Conservation (phyloP, 2,329 filamentous ascomycete species). For the Ophiocordyceps camponoti-floridani region DNA sequence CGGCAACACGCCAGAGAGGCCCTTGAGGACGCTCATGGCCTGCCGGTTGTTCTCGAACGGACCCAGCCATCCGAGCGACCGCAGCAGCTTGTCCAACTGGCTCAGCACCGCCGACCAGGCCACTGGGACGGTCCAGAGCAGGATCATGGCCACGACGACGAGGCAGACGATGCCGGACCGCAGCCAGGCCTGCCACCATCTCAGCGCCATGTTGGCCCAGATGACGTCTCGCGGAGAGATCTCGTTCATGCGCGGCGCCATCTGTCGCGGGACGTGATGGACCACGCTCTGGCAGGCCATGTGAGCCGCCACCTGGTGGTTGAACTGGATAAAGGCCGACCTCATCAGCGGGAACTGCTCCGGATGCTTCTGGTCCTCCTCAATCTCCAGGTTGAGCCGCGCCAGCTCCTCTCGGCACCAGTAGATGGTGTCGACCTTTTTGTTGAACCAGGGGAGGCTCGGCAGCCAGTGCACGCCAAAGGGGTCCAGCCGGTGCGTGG, state of each 20-base stretch:
- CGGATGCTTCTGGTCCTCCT: conserved; percentile 68
- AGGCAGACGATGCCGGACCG: conserved; percentile 47
- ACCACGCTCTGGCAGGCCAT: conserved; percentile 92
- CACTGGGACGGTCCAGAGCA: conserved; percentile 83
- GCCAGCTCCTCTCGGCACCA: conserved; percentile 78
- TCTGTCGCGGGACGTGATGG: conserved; percentile 81
- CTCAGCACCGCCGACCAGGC: conserved; percentile 72
- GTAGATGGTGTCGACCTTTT: conserved; percentile 91
- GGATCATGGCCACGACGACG: conserved; percentile 55
- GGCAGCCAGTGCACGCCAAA: conserved; percentile 54
- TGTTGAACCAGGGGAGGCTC: conserved; percentile 58
- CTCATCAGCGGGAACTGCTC: conserved; percentile 86
- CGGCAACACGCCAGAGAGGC: conserved; percentile 72
- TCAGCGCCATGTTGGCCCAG: conserved; percentile 94
- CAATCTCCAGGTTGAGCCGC: conserved; percentile 78
- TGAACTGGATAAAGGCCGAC: conserved; percentile 96
- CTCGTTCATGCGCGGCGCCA: conserved; percentile 85
- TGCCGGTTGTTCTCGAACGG: conserved; percentile 45
- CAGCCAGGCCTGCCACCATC: conserved; percentile 82
- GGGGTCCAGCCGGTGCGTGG: conserved; percentile 59
- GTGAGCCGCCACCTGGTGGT: conserved; percentile 89
- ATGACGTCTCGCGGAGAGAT: conserved; percentile 84
- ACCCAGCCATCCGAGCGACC: conserved; percentile 45
- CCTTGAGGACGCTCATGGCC: conserved; percentile 42
- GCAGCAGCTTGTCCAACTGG: conserved; percentile 54